phyloP scores from a whole-genome alignment of 169 alveolate genomes.

The Fabrea salina region DNA sequence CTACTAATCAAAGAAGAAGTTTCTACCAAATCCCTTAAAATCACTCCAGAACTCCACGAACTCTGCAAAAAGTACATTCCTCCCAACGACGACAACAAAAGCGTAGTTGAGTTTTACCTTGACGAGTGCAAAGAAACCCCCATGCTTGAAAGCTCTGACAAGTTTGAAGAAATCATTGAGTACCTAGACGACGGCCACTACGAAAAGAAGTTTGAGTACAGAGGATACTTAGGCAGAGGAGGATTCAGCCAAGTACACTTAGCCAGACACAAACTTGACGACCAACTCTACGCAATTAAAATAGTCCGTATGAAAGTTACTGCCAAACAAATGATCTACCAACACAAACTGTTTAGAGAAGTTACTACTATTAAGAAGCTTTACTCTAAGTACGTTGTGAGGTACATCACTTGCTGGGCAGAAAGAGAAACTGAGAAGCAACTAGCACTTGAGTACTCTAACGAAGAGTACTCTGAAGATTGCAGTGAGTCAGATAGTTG shows the following conservation, averaged over 20 bases:
- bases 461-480: background rate
- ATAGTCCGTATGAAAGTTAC: conserved; percentile 44
- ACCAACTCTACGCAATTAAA: conserved; percentile 68
- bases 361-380: conserved; percentile 42
- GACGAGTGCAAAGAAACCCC: background rate
- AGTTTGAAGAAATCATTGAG: conserved; percentile 1
- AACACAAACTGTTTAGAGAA: conserved; percentile 62
- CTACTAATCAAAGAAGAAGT: too few species aligned
- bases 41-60: background rate
- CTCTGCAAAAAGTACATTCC: background rate
- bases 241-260: conserved; percentile 71
- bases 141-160: background rate
- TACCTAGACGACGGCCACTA: conserved; percentile 44
- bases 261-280: conserved; percentile 63
- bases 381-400: conserved; percentile 46
- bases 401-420: conserved; percentile 65
- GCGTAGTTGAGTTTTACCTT: background rate
- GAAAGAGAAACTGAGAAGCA: conserved; percentile 28
- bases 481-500: background rate
- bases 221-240: conserved; percentile 64
- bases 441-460: background rate
- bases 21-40: background rate
- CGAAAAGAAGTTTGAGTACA: conserved; percentile 38
- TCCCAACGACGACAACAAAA: background rate
- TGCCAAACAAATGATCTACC: conserved; percentile 31